Conservation (phyloP, 1,284 basidiomycete species). For the Somion occarium region DNA sequence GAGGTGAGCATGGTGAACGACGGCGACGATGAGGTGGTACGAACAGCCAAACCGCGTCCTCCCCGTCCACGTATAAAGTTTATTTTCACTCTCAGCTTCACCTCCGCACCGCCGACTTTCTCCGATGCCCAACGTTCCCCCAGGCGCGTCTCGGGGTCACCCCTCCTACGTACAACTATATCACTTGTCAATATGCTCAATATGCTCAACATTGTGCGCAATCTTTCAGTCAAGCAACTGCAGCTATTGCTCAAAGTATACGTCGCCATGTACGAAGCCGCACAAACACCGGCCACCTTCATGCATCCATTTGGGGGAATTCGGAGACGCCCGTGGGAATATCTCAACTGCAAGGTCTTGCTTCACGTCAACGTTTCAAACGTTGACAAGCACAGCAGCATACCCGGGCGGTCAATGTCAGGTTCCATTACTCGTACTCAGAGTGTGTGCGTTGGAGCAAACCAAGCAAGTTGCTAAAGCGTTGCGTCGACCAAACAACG, state of each 20-base stretch:
- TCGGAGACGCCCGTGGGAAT: background rate
- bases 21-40: conserved; percentile 27
- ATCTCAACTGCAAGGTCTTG: background rate
- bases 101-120: conserved; percentile 27
- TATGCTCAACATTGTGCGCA: too few relatives aligned
- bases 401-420: too few relatives aligned
- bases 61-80: conserved; percentile 29
- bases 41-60: conserved; percentile 17
- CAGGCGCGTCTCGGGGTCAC: conserved; percentile 5
- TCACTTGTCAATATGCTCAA: too few relatives aligned
- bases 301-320: too few relatives aligned
- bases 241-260: too few relatives aligned
- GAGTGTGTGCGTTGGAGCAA: too few relatives aligned
- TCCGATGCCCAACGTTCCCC: conserved; percentile 18
- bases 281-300: background rate
- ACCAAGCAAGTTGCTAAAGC: too few relatives aligned
- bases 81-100: conserved; percentile 22
- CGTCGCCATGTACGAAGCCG: background rate
- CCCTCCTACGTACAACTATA: background rate
- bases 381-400: too few relatives aligned
- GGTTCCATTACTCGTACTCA: too few relatives aligned
- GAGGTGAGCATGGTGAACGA: conserved; percentile 66
- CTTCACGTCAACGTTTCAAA: background rate
- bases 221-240: too few relatives aligned
- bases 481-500: too few relatives aligned